A percentile compares a stretch with the other conserved stretches of the same genome.
Conservation (phyloP, 73 alveolate species). For the Diophrys sp. region DNA sequence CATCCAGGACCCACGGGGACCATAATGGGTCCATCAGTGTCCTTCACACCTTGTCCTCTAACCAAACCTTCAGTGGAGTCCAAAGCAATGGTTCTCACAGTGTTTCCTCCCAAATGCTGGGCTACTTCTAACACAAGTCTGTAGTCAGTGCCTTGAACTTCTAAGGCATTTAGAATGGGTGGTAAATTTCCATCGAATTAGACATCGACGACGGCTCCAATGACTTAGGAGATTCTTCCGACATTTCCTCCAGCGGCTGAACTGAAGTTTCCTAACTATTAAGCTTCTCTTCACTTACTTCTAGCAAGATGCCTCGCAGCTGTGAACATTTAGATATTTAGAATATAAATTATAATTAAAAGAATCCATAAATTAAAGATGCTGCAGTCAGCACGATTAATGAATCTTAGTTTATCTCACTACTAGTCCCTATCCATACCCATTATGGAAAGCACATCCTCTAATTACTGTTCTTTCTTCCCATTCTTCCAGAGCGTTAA, state of each 20-base stretch:
- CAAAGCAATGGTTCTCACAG: slow-evolving; percentile 96
- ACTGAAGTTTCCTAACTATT: slow-evolving; percentile 3
- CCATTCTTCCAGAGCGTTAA: too few relatives aligned
- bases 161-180: slow-evolving; percentile 93
- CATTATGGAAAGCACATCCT: too few relatives aligned
- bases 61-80: slow-evolving; percentile 97
- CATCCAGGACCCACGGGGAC: slow-evolving; percentile 97
- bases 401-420: too few relatives aligned
- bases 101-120: slow-evolving; percentile 91
- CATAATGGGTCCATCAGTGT: slow-evolving; percentile 89
- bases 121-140: slow-evolving; percentile 95
- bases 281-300: background rate
- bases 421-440: too few relatives aligned
- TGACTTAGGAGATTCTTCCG: slow-evolving; percentile 88
- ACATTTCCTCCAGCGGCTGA: slow-evolving; percentile 8
- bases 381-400: too few relatives aligned
- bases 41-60: slow-evolving; percentile 88
- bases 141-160: slow-evolving; percentile 79
- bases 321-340: slow-evolving; percentile 18
- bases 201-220: slow-evolving; percentile 98
- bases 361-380: too few relatives aligned
- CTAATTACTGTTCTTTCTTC: too few relatives aligned
- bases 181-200: slow-evolving; percentile 94
- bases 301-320: slow-evolving; percentile 9
- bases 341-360: background rate